Evolutionary conservation across 805 yeast genomes (phyloP), one percentile per base, ranked within the genome.

Genomic region (Metschnikowia hibisci): DNA sequence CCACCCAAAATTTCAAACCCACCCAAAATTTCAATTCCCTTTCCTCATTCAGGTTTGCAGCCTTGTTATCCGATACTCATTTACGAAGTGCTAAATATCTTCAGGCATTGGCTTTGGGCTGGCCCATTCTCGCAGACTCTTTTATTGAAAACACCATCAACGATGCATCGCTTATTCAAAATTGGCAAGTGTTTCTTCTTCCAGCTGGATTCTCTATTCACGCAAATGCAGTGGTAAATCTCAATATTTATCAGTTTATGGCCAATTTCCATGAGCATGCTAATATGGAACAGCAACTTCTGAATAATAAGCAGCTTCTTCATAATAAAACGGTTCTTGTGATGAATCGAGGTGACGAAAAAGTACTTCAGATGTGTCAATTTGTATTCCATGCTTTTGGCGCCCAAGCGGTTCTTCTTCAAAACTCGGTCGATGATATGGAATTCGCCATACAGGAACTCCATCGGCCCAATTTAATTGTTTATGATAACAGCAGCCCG

Each of bases 81-180:
- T 69, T 77, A 14, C 66, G 96, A 29, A 86, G 89, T 37, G 72
- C 81, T 7, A 89, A 88, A 55, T 89, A 84, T 57, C 58, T 89
- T 8, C 93, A 87, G 55, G 80, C 84, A 2, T 60, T 88, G 13
- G 86, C 91, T 0, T 57, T 88, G 34, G 90, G 91, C 2, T 88
- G 96, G 96, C 97, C 97, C 2, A 74, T 85, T 14, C 55, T 89
- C 25, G 80, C 87, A 3, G 74, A 76, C 43, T 56, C 62, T 7
- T 88, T 76, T 50, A 65, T 87, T 3, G 57, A 60, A 5, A 83
- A 81, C 45, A 73, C 83, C 43, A 52, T 77, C 2, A 50, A 55
- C 1, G 55, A 57, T 37, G 44, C 52, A 2, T 23, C 46, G 23
- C 39, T 69, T 44, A 42, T 69, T 4, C 46, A 55, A 0, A 47